Evolutionary conservation across 108 stramenopile genomes (phyloP), one percentile per base, ranked within the genome.

Genomic region (Discostella stelligeroides): DNA sequence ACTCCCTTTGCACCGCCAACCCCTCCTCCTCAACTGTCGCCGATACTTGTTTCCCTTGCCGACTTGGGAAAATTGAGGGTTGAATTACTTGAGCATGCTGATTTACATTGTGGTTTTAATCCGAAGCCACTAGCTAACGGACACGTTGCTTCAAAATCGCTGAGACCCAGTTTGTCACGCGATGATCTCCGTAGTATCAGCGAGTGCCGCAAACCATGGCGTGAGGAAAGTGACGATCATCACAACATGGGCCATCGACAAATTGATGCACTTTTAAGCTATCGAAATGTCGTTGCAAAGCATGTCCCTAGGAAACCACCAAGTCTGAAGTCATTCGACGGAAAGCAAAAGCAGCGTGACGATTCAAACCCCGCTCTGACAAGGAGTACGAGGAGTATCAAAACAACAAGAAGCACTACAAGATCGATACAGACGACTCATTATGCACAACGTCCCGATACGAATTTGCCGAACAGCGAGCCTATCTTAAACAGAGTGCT

Each of bases 11-110:
- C 87, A 34, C 88, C 87, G 24, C 37, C 66, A 47, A 91, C 90
- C 1, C 90, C 90, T 50, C 76, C 90, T 7, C 88, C 89, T 41
- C 86, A 86, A 38, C 62, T 88, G 4, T 89, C 91, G 21, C 87
- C 88, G 12, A 87, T 88, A 30, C 50, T 86, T 17, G 75, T 88
- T 7, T 86, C 92, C 6, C 83, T 90, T 11, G 87, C 84, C 21
- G 92, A 90, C 77, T 60, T 92, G 7, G 70, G 82, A 53, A 70
- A 87, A 8, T 45, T 87, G 37, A 54, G 68, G 42, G 47, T 28
- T 70, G 70, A 79, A 42, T 57, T 37, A 7, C 29, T 46, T 15
- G 25, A 63, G 61, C 27, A 40, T 25, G 38, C 48, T 38, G 65
- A 61, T 21, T 29, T 69, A 6, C 63, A 50, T 21, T 40, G 61